Base-by-base conservation (phyloP, 176 grass and related monocot species). In the Echinochloa phyllopogon region DNA sequence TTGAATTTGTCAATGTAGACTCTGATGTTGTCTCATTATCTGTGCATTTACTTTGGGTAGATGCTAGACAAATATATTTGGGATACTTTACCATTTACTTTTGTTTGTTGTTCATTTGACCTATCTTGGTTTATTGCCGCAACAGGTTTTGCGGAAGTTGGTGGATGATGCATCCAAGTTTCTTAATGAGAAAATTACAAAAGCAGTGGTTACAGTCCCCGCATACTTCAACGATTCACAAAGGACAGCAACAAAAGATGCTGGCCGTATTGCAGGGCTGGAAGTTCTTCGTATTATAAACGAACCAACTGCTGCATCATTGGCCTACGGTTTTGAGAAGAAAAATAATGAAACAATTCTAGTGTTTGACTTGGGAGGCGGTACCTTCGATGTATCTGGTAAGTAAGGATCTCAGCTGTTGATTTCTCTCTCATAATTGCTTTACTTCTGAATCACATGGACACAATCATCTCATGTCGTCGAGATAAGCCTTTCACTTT, bases 271-370 rank as follows among this genome's bases (percentile, higher is more conserved):
- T 84, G 96, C 96, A n/a, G 96, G 96, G 37, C 83, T 99, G 69
- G 94, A 99, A 83, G 96, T 99, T 89, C 96, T 99, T 77, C 93
- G 96, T 86, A 99, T 99, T 69, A 96, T 99, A 78, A 99, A 99
- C 87, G 96, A 99, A 71, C 96, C 96, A 51, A 99, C 96, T 79
- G 96, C 96, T 85, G 96, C 96, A 88, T 99, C 96, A 23, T 57
- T 99, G 16, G 96, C 96, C 20, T 99, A 99, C 86, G 96, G 96
- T 76, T 99, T 99, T 51, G 96, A 99, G 82, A 99, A 92, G 88
- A 99, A 96, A 92, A 99, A 91, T 74, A 99, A 99, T 18, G 96
- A 99, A 87, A 99, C 96, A 41, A 99, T 99, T 82, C 92, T 96
- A 33, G 96, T 96, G 8, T 99, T 96, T 84, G 94, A 96, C 84